Base-by-base conservation (phyloP, 2,329 filamentous ascomycete species). In the Verticillium dahliae region DNA sequence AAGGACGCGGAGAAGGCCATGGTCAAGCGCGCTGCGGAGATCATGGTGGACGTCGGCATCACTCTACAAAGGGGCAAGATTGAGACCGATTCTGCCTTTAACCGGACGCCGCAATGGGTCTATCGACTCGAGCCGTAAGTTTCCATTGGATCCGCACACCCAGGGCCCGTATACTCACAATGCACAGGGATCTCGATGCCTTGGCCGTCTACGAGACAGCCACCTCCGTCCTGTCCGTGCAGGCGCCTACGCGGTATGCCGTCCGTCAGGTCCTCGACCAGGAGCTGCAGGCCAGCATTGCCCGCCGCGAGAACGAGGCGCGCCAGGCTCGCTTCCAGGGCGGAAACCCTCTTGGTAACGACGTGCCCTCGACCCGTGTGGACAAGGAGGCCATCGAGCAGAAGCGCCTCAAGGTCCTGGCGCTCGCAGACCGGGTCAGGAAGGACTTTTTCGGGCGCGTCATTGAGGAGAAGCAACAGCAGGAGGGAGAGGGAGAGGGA, bases 91-190 rank as follows among this genome's bases (percentile, higher is more conserved):
- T 82, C 83, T 7, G 73, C 81, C 5, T 79, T 77, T 22, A 80
- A 81, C 61, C 83, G 85, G 38, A 87, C 84, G n/a, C 77, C 81
- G 18, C 82, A 86, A 67, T 98, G 88, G 83, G 88, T 96, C 9
- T 98, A 96, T 74, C 87, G 95, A 60, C 93, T 99, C 91, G 94
- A 98, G 70, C 95, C 95, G 83, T 93, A 79, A 82, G 89, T 87
- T 22, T 45, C 14, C 39, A 27, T 18, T 18, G 14, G 18, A 37
- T 3, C 41, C 9, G 60, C 38, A 31, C 31, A 61, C 50, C 41
- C 34, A 58, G 41, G n/a, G 34, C n/a, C 45, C 31, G 45, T 34
- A 33, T n/a, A 38, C 63, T 63, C 62, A 63, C 34, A 37, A 35
- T n/a, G 2, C 15, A 33, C 52, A 86, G 84, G 56, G 81, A 86